Evolutionary conservation across 192 early-diverging fungal species (phyloP).

Genomic region (Allomyces javanicus): DNA sequence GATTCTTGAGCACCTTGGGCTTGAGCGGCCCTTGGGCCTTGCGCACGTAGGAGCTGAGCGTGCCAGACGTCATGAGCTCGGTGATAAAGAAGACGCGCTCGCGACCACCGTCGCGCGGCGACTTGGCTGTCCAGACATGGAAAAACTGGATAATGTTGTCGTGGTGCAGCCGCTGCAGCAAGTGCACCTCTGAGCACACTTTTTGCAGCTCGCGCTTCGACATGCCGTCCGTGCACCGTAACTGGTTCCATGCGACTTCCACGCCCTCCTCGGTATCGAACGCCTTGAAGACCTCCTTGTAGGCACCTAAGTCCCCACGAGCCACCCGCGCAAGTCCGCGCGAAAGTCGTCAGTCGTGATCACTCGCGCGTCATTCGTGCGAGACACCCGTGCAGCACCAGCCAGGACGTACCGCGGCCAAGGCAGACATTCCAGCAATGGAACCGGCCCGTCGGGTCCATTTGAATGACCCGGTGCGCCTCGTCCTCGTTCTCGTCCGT

Average conservation of each 20-base stretch:
- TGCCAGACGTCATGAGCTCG: constrained; percentile 72
- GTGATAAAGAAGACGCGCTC: constrained; percentile 50
- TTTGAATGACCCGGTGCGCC: constrained; percentile 10
- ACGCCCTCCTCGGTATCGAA: constrained; percentile 75
- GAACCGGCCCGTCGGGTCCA: constrained; percentile 46
- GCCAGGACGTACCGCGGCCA: constrained; percentile 9
- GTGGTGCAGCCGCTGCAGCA: constrained; percentile 56
- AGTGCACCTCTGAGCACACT: constrained; percentile 52
- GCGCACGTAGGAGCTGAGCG: constrained; percentile 41
- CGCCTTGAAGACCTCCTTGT: constrained; percentile 71
- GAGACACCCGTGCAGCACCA: constrained; percentile 10
- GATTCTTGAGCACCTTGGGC: constrained; percentile 56
- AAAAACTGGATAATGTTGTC: constrained; percentile 67
- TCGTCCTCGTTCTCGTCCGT: constrained; percentile 7
- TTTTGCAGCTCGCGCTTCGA: constrained; percentile 52
- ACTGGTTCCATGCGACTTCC: constrained; percentile 78
- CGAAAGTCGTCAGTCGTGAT: constrained; percentile 2
- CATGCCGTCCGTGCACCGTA: constrained; percentile 40
- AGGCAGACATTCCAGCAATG: constrained; percentile 28
- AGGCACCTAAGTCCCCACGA: constrained; percentile 37
- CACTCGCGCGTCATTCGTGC: constrained; percentile 3
- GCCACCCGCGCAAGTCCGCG: background rate
- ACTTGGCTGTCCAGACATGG: constrained; percentile 52
- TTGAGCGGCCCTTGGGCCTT: constrained; percentile 13
- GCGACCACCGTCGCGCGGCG: constrained; percentile 15